These are phyloP conservation scores for Arachnomyces sp. DNA, from an alignment of 2,329 filamentous ascomycete genomes.

Conservation along the genomic window DNA sequence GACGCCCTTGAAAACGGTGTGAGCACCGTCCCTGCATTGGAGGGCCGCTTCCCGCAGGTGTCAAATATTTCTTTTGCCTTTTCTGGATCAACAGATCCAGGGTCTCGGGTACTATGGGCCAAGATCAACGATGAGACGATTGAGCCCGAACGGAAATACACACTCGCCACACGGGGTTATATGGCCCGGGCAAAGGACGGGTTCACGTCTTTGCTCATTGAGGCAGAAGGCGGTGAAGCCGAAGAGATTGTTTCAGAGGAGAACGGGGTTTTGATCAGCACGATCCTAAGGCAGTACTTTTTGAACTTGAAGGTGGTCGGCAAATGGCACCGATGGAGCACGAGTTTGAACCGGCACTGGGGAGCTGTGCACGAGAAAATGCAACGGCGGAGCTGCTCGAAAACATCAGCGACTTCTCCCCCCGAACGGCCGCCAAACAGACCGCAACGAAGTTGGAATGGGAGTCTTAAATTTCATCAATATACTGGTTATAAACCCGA, in stretches of 20 bases:
- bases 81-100: conserved; percentile 54
- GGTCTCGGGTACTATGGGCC: conserved; percentile 57
- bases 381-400: conserved; percentile 45
- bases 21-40: conserved; percentile 70
- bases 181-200: conserved; percentile 87
- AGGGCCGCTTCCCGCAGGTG: conserved; percentile 79
- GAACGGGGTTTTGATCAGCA: conserved; percentile 77
- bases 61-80: conserved; percentile 73
- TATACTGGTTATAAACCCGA: conserved; percentile 12
- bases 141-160: conserved; percentile 58
- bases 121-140: conserved; percentile 56
- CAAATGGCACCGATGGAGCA: conserved; percentile 66
- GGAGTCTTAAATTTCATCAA: conserved; percentile 6
- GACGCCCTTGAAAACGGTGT: conserved; percentile 82
- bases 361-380: conserved; percentile 55
- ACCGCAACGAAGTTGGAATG: conserved; percentile 11
- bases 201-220: conserved; percentile 66
- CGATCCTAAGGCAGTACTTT: conserved; percentile 84
- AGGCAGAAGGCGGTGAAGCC: conserved; percentile 66
- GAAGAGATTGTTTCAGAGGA: conserved; percentile 79
- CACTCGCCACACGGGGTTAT: conserved; percentile 73
- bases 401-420: conserved; percentile 31
- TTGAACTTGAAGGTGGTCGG: conserved; percentile 75
- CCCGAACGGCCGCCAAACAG: conserved; percentile 18
- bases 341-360: conserved; percentile 59